A percentile compares a stretch with the other conserved stretches of the same genome.
Evolutionary conservation across 148 eudicot genomes (phyloP).

Genomic region (Amaranthus palmeri): DNA sequence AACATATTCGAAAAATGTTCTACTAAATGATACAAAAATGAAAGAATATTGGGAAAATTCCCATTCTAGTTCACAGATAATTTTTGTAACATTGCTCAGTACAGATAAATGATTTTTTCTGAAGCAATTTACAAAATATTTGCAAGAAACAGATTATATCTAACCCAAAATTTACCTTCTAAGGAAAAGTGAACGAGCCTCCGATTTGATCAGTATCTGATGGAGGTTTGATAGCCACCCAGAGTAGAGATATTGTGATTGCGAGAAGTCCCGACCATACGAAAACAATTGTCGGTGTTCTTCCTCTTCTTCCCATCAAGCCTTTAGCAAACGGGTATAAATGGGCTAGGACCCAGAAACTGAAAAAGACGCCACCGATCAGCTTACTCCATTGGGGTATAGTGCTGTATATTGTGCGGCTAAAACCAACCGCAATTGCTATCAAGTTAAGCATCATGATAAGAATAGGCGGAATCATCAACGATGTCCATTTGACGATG

Average conservation of each 20-base stretch:
- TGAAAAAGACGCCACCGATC: slow-evolving; percentile 87
- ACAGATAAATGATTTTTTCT: background rate
- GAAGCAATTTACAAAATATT: slow-evolving; percentile 23
- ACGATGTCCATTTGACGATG: slow-evolving; percentile 76
- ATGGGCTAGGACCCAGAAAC: slow-evolving; percentile 94
- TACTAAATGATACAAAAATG: slow-evolving; percentile 22
- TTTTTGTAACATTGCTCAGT: slow-evolving; percentile 7
- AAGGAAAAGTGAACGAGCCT: slow-evolving; percentile 84
- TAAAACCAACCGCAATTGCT: slow-evolving; percentile 80
- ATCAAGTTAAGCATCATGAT: slow-evolving; percentile 79
- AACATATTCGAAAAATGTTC: slow-evolving; percentile 3
- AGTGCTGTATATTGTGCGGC: slow-evolving; percentile 74
- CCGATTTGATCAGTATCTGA: slow-evolving; percentile 61
- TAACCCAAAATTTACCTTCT: slow-evolving; percentile 20
- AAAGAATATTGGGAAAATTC: slow-evolving; percentile 16
- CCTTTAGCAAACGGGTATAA: slow-evolving; percentile 89
- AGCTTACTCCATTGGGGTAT: slow-evolving; percentile 90
- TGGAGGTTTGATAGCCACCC: slow-evolving; percentile 90
- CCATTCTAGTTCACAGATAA: background rate
- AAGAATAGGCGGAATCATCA: slow-evolving; percentile 83
- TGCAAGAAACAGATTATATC: slow-evolving; percentile 10
- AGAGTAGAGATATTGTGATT: slow-evolving; percentile 78
- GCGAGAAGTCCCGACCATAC: slow-evolving; percentile 92
- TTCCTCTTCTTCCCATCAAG: slow-evolving; percentile 88
- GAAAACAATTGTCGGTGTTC: slow-evolving; percentile 82